Conservation (phyloP, 495 filamentous ascomycete genomes). For the Cetradonia linearis region DNA sequence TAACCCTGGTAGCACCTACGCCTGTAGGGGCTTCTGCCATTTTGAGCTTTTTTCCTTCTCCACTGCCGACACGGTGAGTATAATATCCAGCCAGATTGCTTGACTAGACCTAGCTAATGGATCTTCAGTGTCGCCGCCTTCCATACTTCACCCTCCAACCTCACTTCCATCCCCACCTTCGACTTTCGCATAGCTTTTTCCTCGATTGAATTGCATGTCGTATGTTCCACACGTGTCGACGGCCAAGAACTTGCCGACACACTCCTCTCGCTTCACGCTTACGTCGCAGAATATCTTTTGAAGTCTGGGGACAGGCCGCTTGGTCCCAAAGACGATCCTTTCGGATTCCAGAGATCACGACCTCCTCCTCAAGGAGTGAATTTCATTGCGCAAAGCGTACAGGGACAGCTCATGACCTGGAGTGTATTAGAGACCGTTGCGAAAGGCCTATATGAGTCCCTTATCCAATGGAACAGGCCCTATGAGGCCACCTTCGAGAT, state of each 20-base stretch:
- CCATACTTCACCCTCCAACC: background rate
- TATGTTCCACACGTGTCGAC: background rate
- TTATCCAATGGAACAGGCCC: background rate
- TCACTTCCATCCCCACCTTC: background rate
- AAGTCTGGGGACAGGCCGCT: background rate
- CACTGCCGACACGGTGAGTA: background rate
- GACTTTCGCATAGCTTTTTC: background rate
- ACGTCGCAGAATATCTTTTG: background rate
- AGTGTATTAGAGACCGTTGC: background rate
- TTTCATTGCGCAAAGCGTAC: background rate
- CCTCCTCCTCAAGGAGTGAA: background rate
- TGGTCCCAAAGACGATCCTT: constrained; percentile 8
- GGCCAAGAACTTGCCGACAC: background rate
- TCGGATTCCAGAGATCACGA: background rate
- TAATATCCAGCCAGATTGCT: background rate
- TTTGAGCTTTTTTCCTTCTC: background rate
- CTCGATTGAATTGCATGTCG: constrained; percentile 2
- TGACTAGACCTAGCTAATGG: background rate
- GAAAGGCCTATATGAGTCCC: constrained; percentile 1
- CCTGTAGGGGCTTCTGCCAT: background rate
- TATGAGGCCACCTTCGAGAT: background rate
- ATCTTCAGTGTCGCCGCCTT: background rate
- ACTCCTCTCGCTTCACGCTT: constrained; percentile 4
- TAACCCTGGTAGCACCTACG: background rate
- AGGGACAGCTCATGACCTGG: background rate